phyloP scores from a whole-genome alignment of 306 rosid species.

The Cucurbita maxima region DNA sequence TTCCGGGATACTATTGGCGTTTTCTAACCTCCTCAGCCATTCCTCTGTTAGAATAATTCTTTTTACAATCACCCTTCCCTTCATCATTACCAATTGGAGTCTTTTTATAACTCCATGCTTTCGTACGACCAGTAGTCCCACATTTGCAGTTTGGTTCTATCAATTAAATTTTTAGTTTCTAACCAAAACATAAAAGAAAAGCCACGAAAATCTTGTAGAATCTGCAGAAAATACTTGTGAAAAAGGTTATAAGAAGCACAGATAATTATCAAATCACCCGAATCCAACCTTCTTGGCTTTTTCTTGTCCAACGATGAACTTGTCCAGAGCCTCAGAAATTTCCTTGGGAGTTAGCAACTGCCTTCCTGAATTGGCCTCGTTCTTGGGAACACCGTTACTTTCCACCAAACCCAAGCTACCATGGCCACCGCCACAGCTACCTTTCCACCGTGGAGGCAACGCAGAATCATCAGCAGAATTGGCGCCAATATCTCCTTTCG shows the following conservation, averaged over 20 bases:
- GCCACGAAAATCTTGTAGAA: background rate
- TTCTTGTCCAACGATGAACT: conserved; percentile 45
- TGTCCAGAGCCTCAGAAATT: conserved; percentile 28
- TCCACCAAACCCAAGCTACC: background rate
- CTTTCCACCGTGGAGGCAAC: background rate
- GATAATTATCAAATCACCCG: background rate
- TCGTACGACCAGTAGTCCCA: background rate
- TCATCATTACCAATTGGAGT: background rate
- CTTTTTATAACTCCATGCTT: background rate
- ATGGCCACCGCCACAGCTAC: background rate
- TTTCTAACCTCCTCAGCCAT: background rate
- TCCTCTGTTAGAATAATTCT: background rate
- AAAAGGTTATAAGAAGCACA: background rate
- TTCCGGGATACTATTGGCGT: background rate
- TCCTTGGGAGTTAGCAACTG: conserved; percentile 46
- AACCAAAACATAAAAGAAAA: background rate
- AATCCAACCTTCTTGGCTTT: conserved; percentile 41
- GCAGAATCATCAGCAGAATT: background rate
- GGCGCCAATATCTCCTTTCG: background rate
- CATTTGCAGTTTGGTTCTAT: background rate
- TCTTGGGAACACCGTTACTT: background rate
- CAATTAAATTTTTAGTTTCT: background rate
- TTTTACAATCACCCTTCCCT: background rate
- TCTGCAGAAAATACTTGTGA: background rate
- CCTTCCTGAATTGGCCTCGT: conserved; percentile 1